phyloP scores from a whole-genome alignment of 2,329 filamentous ascomycete genomes.

The Ophiostoma perfectum region DNA sequence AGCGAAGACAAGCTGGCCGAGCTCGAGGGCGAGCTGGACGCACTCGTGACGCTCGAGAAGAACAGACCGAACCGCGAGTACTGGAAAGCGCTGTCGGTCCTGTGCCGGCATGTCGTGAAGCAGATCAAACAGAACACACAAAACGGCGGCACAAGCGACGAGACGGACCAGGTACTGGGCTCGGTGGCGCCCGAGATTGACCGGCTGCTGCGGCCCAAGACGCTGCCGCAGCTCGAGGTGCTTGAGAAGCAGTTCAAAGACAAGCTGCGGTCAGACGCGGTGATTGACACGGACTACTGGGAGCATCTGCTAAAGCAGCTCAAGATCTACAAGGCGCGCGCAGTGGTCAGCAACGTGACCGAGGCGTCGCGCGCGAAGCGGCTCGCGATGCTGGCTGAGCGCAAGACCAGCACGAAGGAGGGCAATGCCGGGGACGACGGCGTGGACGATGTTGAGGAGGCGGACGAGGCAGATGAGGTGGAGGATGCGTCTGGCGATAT shows the following conservation, averaged over 20 bases:
- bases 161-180: conserved; percentile 71
- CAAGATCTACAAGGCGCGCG: conserved; percentile 88
- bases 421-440: neutral
- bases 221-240: conserved; percentile 75
- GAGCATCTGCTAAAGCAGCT: conserved; percentile 82
- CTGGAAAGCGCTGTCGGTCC: conserved; percentile 83
- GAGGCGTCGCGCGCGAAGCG: conserved; percentile 63
- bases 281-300: conserved; percentile 97
- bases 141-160: conserved; percentile 39
- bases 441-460: neutral
- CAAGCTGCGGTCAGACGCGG: conserved; percentile 83
- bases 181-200: conserved; percentile 87
- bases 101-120: conserved; percentile 63
- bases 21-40: conserved; percentile 72
- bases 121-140: conserved; percentile 51
- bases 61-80: conserved; percentile 76
- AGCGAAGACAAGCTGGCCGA: conserved; percentile 60
- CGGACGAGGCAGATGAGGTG: neutral
- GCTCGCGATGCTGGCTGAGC: conserved; percentile 58
- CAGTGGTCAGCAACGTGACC: conserved; percentile 25
- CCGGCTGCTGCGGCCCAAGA: conserved; percentile 77
- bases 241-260: conserved; percentile 80
- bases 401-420: neutral
- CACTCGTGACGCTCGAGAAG: conserved; percentile 76
- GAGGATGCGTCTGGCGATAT: neutral